Conservation (phyloP, 116 monocot genomes). For the Phalaenopsis hybrid region DNA sequence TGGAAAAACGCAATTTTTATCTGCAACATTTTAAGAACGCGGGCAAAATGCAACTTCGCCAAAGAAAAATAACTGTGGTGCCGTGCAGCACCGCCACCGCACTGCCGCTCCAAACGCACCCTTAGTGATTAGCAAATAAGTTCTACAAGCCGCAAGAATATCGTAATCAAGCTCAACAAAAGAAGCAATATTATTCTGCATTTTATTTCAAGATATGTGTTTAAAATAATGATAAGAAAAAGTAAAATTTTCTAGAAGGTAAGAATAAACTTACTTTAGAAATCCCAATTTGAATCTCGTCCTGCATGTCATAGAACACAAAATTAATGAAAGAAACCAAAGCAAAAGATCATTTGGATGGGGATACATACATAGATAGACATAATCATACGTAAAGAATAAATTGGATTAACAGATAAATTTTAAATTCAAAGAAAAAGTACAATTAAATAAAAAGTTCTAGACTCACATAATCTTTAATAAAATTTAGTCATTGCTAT, state of each 20-base stretch:
- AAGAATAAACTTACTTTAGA: not conserved
- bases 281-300: constrained; percentile 4
- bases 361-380: not conserved
- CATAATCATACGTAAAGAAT: not conserved
- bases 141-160: not conserved
- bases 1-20: too few relatives aligned
- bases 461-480: not conserved
- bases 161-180: not conserved
- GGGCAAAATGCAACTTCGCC: too few relatives aligned
- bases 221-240: not conserved
- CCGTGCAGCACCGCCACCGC: too few relatives aligned
- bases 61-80: too few relatives aligned
- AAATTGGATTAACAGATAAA: not conserved
- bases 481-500: not conserved
- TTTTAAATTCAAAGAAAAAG: not conserved
- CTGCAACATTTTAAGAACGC: too few relatives aligned
- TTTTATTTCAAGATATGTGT: not conserved
- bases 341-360: not conserved
- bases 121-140: not conserved
- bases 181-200: not conserved
- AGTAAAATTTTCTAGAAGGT: not conserved
- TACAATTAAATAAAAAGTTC: not conserved
- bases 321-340: not conserved
- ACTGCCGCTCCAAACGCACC: too few relatives aligned
- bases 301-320: constrained; percentile 4